A percentile compares a stretch with the other conserved stretches of the same genome.
phyloP scores from a whole-genome alignment of 2,329 filamentous ascomycete species.

The Clathrospora elynae region DNA sequence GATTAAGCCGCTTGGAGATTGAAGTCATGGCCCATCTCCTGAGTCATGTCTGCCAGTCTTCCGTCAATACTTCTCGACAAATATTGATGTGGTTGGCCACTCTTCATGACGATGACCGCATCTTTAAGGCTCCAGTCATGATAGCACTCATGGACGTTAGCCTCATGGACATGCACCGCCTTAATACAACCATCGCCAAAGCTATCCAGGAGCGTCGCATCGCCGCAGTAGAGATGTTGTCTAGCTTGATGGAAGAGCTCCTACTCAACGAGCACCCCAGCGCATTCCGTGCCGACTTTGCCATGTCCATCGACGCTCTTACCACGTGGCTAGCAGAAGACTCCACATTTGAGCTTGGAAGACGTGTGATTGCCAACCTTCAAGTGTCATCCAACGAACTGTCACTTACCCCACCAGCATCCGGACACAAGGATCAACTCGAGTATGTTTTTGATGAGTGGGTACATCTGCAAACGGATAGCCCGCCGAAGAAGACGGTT shows the following conservation, averaged over 20 bases:
- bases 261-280: conserved; percentile 78
- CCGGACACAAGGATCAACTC: conserved; percentile 76
- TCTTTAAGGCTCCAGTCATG: conserved; percentile 67
- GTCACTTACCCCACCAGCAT: conserved; percentile 60
- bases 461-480: conserved; percentile 80
- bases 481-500: conserved; percentile 72
- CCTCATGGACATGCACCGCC: conserved; percentile 64
- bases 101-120: conserved; percentile 61
- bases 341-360: conserved; percentile 66
- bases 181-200: conserved; percentile 70
- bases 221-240: conserved; percentile 77
- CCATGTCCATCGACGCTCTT: conserved; percentile 78
- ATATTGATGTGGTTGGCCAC: conserved; percentile 57
- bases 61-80: conserved; percentile 61
- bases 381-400: conserved; percentile 62
- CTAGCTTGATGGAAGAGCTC: conserved; percentile 76
- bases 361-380: conserved; percentile 72
- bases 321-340: conserved; percentile 82
- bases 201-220: conserved; percentile 73
- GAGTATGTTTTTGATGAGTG: conserved; percentile 97
- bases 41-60: conserved; percentile 65
- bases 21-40: conserved; percentile 68
- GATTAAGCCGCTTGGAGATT: conserved; percentile 61
- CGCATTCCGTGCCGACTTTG: conserved; percentile 83
- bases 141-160: conserved; percentile 64